phyloP scores from a whole-genome alignment of 2,329 filamentous ascomycete genomes.

The Sclerotinia glacialis region DNA sequence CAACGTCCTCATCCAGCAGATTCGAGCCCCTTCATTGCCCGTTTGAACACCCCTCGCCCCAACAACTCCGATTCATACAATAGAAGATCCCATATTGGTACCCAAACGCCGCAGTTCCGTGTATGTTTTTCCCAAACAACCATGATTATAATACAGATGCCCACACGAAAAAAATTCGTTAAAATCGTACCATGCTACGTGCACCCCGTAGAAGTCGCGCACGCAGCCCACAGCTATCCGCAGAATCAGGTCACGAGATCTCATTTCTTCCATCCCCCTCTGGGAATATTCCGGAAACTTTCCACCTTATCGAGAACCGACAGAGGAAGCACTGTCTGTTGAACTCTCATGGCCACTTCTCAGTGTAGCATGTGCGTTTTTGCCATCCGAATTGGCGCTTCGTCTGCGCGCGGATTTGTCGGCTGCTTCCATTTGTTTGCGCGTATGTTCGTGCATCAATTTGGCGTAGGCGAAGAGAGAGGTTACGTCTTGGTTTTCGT shows the following conservation, averaged over 20 bases:
- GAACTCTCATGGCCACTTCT: background rate
- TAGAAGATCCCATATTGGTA: background rate
- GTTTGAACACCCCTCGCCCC: background rate
- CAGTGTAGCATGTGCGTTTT: slow-evolving; percentile 26
- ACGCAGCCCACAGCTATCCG: background rate
- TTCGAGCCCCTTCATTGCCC: background rate
- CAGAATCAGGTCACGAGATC: background rate
- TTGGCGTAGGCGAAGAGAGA: slow-evolving; percentile 49
- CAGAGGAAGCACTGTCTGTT: background rate
- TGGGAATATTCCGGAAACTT: no score
- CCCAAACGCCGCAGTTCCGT: slow-evolving; percentile 1
- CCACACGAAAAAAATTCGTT: background rate
- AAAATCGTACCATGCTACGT: no score
- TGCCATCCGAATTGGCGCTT: slow-evolving; percentile 15
- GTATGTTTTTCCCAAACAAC: background rate
- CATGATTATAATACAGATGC: background rate
- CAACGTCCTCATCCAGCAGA: no score
- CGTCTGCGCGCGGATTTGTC: slow-evolving; percentile 44
- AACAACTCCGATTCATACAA: background rate
- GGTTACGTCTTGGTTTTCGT: background rate
- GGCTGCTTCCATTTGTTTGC: slow-evolving; percentile 61
- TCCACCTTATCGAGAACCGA: background rate
- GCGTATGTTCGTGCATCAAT: slow-evolving; percentile 64
- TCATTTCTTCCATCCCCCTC: background rate
- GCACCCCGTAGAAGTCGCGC: background rate